Evolutionary conservation across 257 asterid genomes (phyloP).

Genomic region (Phtheirospermum japonicum): DNA sequence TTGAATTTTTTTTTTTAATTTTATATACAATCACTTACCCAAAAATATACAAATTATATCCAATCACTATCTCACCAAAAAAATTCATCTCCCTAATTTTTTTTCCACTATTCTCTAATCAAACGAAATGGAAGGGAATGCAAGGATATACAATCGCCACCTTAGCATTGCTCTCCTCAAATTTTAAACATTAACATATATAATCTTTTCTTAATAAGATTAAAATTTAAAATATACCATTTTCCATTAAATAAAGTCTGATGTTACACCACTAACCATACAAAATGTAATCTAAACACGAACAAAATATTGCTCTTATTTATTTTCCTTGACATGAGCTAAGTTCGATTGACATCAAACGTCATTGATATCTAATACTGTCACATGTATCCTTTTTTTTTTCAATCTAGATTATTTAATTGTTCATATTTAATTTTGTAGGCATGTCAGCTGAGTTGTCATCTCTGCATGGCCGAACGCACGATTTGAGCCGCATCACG

Average conservation of each 20-base stretch:
- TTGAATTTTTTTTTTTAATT: no score
- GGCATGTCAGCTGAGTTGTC: slow-evolving; percentile 63
- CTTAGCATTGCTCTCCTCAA: background rate
- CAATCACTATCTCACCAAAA: no score
- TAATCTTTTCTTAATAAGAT: background rate
- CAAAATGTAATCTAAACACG: background rate
- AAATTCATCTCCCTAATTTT: no score
- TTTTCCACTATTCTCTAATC: no score
- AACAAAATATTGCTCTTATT: background rate
- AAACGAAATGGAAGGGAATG: no score
- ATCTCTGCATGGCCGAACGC: slow-evolving; percentile 49
- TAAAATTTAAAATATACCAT: background rate
- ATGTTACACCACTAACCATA: background rate
- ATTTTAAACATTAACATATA: background rate
- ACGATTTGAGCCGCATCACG: slow-evolving; percentile 55
- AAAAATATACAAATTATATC: no score
- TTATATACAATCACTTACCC: no score
- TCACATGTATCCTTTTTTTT: slow-evolving; percentile 1
- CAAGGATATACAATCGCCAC: no score
- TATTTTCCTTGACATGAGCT: background rate
- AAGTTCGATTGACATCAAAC: slow-evolving; percentile 13
- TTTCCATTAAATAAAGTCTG: background rate
- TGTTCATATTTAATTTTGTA: slow-evolving; percentile 35
- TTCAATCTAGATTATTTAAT: slow-evolving; percentile 11
- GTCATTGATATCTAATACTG: slow-evolving; percentile 3